Evolutionary conservation across 352 stramenopile species (phyloP), one percentile per base, ranked within the genome.

Genomic region (Plasmopara halstedii): DNA sequence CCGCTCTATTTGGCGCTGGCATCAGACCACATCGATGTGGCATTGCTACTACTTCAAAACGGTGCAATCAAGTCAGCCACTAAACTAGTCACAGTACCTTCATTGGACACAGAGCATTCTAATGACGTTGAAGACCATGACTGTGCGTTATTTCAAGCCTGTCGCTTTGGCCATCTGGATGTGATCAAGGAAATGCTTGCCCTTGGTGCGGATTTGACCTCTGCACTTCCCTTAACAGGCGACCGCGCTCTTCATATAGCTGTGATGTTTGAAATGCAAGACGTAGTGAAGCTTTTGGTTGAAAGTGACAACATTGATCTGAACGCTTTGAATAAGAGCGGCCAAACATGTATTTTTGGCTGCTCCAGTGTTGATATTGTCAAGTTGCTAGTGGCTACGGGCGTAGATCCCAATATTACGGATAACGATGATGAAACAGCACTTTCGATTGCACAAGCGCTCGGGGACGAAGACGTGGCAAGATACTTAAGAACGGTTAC

Each of bases 201-300:
- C 9, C 52, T 73, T 15, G 73, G 56, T 31, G 71, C 86, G 31
- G 70, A 90, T 46, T 42, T 90, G 18, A 88, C 88, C 58, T 86
- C 83, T 25, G 54, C 70, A 29, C 46, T 87, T 13, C 76, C 78
- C 0, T 69, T 65, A 7, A 74, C 53, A 3, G 81, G 79, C 7
- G 82, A 93, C 50, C 63, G 75, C 22, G 76, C 78, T 53, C 58
- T 93, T 20, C 81, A 90, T 51, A 71, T 90, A 18, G 77, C 76
- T 26, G 67, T 85, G 13, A 89, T 89, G 70, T 89, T 87, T 42
- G 82, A 89, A 47, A 89, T 86, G 70, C 62, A 85, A 33, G 70
- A 85, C 15, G 73, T 93, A n/a, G 78, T 87, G 19, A 62, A 87
- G 50, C 50, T 86, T 26, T 58, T 93, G 33, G 53, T 82, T 31